Evolutionary conservation across 225 moss, liverwort and hornwort genomes (phyloP).

Genomic region (Physcomitrellopsis africana): DNA sequence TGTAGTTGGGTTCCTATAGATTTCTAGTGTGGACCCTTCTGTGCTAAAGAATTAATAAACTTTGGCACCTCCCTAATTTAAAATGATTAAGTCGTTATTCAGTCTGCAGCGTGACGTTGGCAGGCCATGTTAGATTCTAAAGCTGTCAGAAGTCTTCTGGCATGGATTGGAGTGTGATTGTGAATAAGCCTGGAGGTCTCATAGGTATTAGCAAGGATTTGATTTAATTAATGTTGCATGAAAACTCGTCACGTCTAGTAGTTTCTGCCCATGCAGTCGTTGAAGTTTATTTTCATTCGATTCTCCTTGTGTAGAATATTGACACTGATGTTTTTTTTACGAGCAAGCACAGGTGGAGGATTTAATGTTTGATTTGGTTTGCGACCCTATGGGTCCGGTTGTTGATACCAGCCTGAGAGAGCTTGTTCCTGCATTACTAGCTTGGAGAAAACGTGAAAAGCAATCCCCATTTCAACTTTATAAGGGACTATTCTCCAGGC

Average conservation of each 20-base stretch:
- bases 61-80: slow-evolving; percentile 11
- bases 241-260: background rate
- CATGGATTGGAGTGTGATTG: slow-evolving; percentile 11
- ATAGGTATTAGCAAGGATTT: background rate
- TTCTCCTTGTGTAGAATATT: slow-evolving; percentile 20
- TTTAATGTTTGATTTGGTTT: slow-evolving; percentile 82
- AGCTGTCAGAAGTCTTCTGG: slow-evolving; percentile 3
- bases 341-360: slow-evolving; percentile 77
- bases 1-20: slow-evolving; percentile 61
- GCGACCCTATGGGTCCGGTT: slow-evolving; percentile 83
- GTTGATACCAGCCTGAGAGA: slow-evolving; percentile 77
- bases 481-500: slow-evolving; percentile 76
- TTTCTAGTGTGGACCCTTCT: slow-evolving; percentile 33
- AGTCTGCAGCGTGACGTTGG: slow-evolving; percentile 17
- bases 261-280: slow-evolving; percentile 25
- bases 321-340: slow-evolving; percentile 16
- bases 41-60: slow-evolving; percentile 13
- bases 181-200: slow-evolving; percentile 13
- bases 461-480: slow-evolving; percentile 67
- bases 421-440: slow-evolving; percentile 77
- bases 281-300: background rate
- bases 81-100: slow-evolving; percentile 26
- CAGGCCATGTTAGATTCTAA: slow-evolving; percentile 21
- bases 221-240: slow-evolving; percentile 11
- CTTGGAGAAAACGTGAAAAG: slow-evolving; percentile 74